These are phyloP conservation scores for Allantophomopsis lycopodina DNA, from an alignment of 2,329 filamentous ascomycete genomes.

Conservation along the genomic window DNA sequence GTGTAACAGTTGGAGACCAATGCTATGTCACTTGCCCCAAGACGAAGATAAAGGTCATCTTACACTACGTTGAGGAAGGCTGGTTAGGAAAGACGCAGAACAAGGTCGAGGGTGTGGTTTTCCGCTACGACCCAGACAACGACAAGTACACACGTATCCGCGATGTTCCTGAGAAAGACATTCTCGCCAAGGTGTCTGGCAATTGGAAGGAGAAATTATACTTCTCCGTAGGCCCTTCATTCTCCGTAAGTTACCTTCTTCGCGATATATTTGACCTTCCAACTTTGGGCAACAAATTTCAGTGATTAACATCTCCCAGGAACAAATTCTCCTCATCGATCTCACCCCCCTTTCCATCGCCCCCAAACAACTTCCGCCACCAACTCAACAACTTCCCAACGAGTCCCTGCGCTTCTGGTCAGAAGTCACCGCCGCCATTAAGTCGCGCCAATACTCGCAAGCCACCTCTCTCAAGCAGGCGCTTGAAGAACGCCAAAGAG, in stretches of 20 bases:
- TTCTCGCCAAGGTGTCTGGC: conserved; percentile 71
- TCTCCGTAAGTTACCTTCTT: conserved; percentile 37
- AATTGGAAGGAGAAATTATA: conserved; percentile 67
- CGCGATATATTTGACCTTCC: background rate
- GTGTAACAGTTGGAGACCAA: conserved; percentile 78
- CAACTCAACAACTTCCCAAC: conserved; percentile 69
- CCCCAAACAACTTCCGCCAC: conserved; percentile 66
- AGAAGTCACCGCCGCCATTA: conserved; percentile 75
- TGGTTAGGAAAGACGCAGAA: conserved; percentile 90
- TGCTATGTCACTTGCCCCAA: conserved; percentile 84
- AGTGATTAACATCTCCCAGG: conserved; percentile 31
- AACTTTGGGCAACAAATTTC: no score
- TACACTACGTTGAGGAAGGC: conserved; percentile 87
- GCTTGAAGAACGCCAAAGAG: conserved; percentile 78
- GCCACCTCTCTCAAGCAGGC: conserved; percentile 84
- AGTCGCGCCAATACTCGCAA: conserved; percentile 65
- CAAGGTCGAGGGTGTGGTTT: conserved; percentile 80
- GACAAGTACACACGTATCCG: conserved; percentile 69
- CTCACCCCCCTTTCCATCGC: conserved; percentile 70
- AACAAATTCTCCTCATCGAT: conserved; percentile 55
- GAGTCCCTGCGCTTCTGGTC: conserved; percentile 85
- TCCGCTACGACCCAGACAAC: conserved; percentile 77
- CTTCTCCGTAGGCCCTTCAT: conserved; percentile 45
- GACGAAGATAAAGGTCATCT: conserved; percentile 79
- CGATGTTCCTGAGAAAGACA: conserved; percentile 74